phyloP scores from a whole-genome alignment of 2,329 filamentous ascomycete species.

The Penicillium sp. region DNA sequence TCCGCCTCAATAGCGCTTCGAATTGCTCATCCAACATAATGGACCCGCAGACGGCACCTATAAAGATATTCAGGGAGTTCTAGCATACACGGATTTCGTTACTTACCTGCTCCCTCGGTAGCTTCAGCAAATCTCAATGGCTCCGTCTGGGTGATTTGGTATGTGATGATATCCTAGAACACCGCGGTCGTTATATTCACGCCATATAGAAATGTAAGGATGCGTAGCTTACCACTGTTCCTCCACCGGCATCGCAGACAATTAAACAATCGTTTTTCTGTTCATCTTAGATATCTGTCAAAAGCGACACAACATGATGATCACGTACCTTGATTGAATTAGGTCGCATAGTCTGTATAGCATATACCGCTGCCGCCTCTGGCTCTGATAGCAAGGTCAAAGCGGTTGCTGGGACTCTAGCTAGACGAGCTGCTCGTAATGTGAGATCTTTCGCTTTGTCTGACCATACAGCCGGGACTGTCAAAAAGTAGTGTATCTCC shows the following conservation, averaged over 20 bases:
- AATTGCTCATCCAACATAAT: slow-evolving; percentile 33
- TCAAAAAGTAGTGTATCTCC: slow-evolving; percentile 27
- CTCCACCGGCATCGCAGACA: slow-evolving; percentile 42
- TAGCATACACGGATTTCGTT: neutral
- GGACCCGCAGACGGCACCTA: slow-evolving; percentile 35
- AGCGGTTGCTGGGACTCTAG: slow-evolving; percentile 12
- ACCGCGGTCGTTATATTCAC: neutral
- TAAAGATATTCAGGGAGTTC: neutral
- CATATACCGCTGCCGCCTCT: slow-evolving; percentile 36
- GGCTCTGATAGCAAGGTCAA: slow-evolving; percentile 26
- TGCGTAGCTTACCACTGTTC: slow-evolving; percentile 32
- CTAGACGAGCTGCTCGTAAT: slow-evolving; percentile 21
- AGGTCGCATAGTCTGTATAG: slow-evolving; percentile 28
- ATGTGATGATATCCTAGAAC: slow-evolving; percentile 34
- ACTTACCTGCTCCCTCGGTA: slow-evolving; percentile 28
- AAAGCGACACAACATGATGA: neutral
- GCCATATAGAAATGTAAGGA: neutral
- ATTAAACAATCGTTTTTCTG: slow-evolving; percentile 33
- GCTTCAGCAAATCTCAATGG: slow-evolving; percentile 30
- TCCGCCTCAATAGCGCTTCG: slow-evolving; percentile 28
- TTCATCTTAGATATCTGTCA: neutral
- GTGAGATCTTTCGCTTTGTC: slow-evolving; percentile 33
- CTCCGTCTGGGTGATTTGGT: slow-evolving; percentile 24
- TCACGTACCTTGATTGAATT: slow-evolving; percentile 24
- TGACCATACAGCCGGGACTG: slow-evolving; percentile 37